Evolutionary conservation across 2,329 filamentous ascomycete species (phyloP).

Genomic region (Didymosphaeria variabile): DNA sequence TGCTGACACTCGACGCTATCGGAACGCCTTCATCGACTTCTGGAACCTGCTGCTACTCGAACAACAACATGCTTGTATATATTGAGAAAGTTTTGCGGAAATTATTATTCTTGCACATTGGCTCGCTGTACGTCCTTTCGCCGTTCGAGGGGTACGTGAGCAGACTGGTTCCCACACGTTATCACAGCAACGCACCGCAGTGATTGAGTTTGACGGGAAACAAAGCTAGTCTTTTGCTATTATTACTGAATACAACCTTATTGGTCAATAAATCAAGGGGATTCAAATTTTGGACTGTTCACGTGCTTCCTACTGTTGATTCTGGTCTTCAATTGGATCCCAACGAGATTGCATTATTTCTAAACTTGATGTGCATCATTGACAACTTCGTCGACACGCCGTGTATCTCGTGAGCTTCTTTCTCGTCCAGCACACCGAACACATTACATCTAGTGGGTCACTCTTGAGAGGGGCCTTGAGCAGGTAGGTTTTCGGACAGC

Average conservation of each 20-base stretch:
- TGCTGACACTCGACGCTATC: neutral
- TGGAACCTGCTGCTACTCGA: neutral
- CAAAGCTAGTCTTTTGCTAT: constrained; percentile 5
- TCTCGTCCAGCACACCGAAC: no score
- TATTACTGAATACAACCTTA: neutral
- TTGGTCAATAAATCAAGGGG: neutral
- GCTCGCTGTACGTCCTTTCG: constrained; percentile 10
- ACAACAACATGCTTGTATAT: constrained; percentile 1
- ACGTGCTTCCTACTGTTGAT: neutral
- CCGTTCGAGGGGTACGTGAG: constrained; percentile 1
- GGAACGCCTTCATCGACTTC: constrained; percentile 1
- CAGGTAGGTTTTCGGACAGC: no score
- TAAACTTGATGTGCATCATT: no score
- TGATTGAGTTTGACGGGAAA: neutral
- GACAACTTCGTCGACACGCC: no score
- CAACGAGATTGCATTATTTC: no score
- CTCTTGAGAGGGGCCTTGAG: no score
- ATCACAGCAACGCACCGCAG: neutral
- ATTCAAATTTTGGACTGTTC: neutral
- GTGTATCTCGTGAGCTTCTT: no score
- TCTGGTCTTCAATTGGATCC: no score
- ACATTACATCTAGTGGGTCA: no score
- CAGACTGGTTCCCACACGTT: constrained; percentile 13
- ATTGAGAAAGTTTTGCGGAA: neutral
- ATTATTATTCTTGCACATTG: constrained; percentile 2